Conservation (phyloP, 352 stramenopile genomes). For the Phytophthora fragariaefolia region DNA sequence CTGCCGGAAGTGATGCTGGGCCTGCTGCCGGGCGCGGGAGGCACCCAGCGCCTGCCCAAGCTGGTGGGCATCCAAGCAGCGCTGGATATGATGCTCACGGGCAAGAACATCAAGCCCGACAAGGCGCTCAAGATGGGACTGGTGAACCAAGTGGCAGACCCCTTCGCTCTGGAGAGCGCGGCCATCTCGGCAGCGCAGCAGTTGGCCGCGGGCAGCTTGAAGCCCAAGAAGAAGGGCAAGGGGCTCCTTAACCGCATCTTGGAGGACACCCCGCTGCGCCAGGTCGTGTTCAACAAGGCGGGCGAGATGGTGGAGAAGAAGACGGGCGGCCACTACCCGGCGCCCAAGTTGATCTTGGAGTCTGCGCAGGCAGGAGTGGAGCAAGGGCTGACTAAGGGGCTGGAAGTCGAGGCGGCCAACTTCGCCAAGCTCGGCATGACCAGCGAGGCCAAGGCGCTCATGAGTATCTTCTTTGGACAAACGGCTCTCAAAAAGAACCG, state of each 20-base stretch:
- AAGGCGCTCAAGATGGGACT: constrained; percentile 98
- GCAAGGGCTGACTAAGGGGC: constrained; percentile 73
- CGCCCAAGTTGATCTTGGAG: constrained; percentile 95
- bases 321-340: constrained; percentile 97
- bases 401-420: constrained; percentile 94
- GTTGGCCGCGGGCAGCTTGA: constrained; percentile 91
- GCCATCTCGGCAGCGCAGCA: constrained; percentile 91
- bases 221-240: constrained; percentile 93
- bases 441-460: constrained; percentile 94
- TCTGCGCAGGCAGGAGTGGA: constrained; percentile 88
- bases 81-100: constrained; percentile 98
- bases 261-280: constrained; percentile 95
- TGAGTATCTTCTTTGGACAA: constrained; percentile 98
- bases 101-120: constrained; percentile 95
- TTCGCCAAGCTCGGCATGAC: constrained; percentile 98
- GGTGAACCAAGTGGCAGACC: constrained; percentile 95
- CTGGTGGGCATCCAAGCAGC: constrained; percentile 93
- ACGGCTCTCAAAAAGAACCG: constrained; percentile 98
- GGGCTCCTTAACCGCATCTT: constrained; percentile 88
- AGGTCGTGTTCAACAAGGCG: constrained; percentile 95
- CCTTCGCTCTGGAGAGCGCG: constrained; percentile 90
- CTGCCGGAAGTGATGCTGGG: constrained; percentile 98
- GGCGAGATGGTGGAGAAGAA: constrained; percentile 97
- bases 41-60: constrained; percentile 96
- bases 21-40: constrained; percentile 97